A percentile compares a stretch with the other conserved stretches of the same genome.
Evolutionary conservation across 352 stramenopile genomes (phyloP).

Genomic region (Phytophthora podocarpi): DNA sequence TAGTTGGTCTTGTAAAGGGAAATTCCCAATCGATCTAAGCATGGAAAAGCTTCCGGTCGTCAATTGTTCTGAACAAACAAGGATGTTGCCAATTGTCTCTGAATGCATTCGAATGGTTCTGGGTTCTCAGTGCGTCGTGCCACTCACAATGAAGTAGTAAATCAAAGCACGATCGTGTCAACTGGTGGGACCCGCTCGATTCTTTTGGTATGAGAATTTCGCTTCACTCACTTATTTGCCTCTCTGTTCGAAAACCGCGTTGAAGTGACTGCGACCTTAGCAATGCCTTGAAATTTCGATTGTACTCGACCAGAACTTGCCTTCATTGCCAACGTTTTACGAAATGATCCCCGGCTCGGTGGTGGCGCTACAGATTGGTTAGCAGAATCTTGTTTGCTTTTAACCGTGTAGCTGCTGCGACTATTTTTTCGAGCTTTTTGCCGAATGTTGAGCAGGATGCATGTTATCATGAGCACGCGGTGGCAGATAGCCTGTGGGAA

Average conservation of each 20-base stretch:
- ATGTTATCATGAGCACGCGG: slow-evolving; percentile 16
- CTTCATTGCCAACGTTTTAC: neutral
- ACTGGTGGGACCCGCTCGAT: too few species aligned
- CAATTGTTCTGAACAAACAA: too few species aligned
- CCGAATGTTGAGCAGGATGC: slow-evolving; percentile 21
- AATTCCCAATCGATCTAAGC: too few species aligned
- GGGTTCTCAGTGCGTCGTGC: too few species aligned
- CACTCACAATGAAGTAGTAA: too few species aligned
- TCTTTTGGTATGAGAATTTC: too few species aligned
- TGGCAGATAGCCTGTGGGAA: slow-evolving; percentile 19
- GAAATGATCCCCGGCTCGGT: neutral
- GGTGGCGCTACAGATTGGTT: neutral
- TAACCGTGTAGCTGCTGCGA: neutral
- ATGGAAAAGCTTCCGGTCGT: too few species aligned
- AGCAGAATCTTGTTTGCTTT: slow-evolving; percentile 7
- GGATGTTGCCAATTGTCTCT: too few species aligned
- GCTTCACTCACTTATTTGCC: too few species aligned
- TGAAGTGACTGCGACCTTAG: slow-evolving; percentile 11
- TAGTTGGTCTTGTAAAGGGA: too few species aligned
- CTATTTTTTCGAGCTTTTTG: neutral
- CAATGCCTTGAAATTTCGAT: neutral
- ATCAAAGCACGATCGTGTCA: too few species aligned
- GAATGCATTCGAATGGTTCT: too few species aligned
- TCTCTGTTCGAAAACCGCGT: neutral
- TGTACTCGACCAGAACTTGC: neutral